Evolutionary conservation across 352 stramenopile species (phyloP), one percentile per base, ranked within the genome.

Genomic region (Phytophthora sansomeana): DNA sequence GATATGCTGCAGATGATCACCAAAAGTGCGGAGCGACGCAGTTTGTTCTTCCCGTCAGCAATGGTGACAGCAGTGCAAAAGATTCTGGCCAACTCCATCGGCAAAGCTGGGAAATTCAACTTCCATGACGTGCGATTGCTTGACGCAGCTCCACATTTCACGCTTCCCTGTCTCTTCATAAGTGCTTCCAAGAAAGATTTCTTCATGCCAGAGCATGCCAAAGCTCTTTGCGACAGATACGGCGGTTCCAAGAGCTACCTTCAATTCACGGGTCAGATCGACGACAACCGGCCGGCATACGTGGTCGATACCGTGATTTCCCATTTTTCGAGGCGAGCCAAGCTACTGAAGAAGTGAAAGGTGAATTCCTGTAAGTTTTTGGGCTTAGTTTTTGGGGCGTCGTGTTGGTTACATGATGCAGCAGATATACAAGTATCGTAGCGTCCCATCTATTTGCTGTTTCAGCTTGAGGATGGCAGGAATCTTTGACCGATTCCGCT

Each of bases 1-100:
- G 85, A 94, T 75, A 90, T 90, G 82, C 64, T 94, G 6, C 43
- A 71, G 9, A 86, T 90, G 75, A 79, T 94, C 51, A 80, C 71
- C 41, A 80, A 82, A 54, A 94, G 85, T 24, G 85, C 85, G 1
- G 72, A 92, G 73, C 84, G 86, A 32, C 85, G 85, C 9, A 75
- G 78, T 58, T 55, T 94, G n/a, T 74, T 72, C n/a, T 78, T 94
- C 32, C 82, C 85, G 1, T 64, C 72, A 3, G 65, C 81, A 1
- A 94, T 92, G 82, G 59, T 92, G 28, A 79, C 78, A 3, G 84
- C 77, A 36, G 83, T 82, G 6, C 78, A 83, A 56, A 92, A 88
- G 65, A 78, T 94, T 46, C 72, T 94, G 33, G 74, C 77, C 4
- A 81, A 77, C 43, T 92, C 86, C 0, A 83, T 94, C 41, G 78